Evolutionary conservation across 768 basidiomycete genomes (phyloP), one percentile per base, ranked within the genome.

Genomic region (Rhodotorula paludigena): DNA sequence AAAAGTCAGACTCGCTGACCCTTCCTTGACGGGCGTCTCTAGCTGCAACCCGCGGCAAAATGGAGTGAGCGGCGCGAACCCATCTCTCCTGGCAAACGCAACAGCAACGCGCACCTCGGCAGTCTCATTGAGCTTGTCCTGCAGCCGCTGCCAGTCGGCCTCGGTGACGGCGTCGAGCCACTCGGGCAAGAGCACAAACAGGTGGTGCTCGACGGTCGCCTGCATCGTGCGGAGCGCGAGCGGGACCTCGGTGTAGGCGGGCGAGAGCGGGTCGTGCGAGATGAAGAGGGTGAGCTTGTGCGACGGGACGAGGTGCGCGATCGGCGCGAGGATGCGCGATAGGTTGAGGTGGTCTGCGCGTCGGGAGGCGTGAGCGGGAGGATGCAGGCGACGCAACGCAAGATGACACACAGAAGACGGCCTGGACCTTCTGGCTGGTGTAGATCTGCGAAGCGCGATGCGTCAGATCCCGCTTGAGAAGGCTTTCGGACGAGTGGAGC

Each of bases 161-260:
- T 39, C 18, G 15, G 33, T 68, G 4, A 72, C 64, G 1, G 57
- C 60, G 3, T 59, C 16, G 33, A 68, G 41, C 71, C 71, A 68
- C 15, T 30, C n/a, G 6, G 71, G 66, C 2, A 68, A 15, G 11
- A 72, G 35, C 8, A 21, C 30, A 51, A 67, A 71, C 25, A 71
- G 54, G 39, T 67, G 70, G 6, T 71, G 65, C 52, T 67, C 70
- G 32, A 64, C 70, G 28, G 64, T 64, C 0, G 63, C 70, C 38
- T 54, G 63, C 15, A 7, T 32, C 5, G 70, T 71, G 12, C 66
- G 58, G 3, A 71, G 12, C 15, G 66, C 41, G 33, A 54, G 2
- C 9, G 66, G 30, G 18, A 36, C 52, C 41, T 67, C 65, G 21
- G 39, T 23, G 41, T 53, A 64, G 3, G 25, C 7, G 1, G 66